Conservation (phyloP, 805 yeast genomes). For the Tetrapisispora namnaoensis region DNA sequence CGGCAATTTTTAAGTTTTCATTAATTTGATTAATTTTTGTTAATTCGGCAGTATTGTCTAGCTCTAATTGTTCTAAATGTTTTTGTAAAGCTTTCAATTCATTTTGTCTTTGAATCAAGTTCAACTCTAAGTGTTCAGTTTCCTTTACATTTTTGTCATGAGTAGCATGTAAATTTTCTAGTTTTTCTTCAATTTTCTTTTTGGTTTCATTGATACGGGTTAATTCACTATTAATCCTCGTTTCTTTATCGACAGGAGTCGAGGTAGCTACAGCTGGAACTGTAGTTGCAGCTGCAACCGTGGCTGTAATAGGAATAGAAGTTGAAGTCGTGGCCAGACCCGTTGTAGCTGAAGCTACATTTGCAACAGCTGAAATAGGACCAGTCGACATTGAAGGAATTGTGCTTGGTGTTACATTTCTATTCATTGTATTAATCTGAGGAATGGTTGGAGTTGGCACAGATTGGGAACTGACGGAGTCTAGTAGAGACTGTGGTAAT, state of each 20-base stretch:
- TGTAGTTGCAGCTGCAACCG: constrained; percentile 10
- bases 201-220: constrained; percentile 40
- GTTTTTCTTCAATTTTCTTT: constrained; percentile 62
- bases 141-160: constrained; percentile 75
- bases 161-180: constrained; percentile 52
- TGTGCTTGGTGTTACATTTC: not conserved
- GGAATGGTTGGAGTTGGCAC: not conserved
- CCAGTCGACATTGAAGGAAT: not conserved
- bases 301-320: constrained; percentile 6
- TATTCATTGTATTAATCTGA: not conserved
- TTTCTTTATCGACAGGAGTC: constrained; percentile 37
- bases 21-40: constrained; percentile 53
- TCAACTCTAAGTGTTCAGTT: constrained; percentile 61
- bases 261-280: constrained; percentile 39
- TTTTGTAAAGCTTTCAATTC: constrained; percentile 65
- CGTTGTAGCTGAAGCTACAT: constrained; percentile 3
- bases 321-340: constrained; percentile 7
- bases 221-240: constrained; percentile 1
- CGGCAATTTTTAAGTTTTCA: constrained; percentile 50
- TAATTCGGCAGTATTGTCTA: constrained; percentile 62
- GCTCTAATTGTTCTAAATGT: constrained; percentile 70
- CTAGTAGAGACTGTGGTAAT: constrained; percentile 21
- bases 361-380: constrained; percentile 3
- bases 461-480: constrained; percentile 2
- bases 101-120: constrained; percentile 44